Evolutionary conservation across 2,329 filamentous ascomycete genomes (phyloP), one percentile per base, ranked within the genome.

Genomic region (Fusarium albosuccineum): DNA sequence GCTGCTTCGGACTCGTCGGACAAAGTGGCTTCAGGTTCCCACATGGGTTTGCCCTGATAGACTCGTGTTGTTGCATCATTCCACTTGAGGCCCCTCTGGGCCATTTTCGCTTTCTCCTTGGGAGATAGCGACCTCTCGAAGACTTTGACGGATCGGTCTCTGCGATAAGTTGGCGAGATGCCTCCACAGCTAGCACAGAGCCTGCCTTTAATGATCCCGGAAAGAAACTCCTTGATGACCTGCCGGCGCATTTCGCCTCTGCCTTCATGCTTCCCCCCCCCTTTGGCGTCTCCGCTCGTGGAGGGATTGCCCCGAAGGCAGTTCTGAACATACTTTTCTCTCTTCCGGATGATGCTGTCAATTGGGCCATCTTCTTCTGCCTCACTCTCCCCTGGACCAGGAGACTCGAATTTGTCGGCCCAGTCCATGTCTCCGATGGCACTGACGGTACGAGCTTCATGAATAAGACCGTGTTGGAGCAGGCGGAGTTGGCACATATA

Each of bases 111-210:
- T 75, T 89, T 89, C 37, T 96, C 89, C 77, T 97, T 97, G 46
- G 85, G 80, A 45, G 85, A 87, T 57, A 97, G 81, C 2, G 91
- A 84, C 75, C 92, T 96, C 76, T 95, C 91, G 78, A 98, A 99
- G 54, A 99, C 94, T 79, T 98, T 99, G 75, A 94, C 91, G 73
- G 89, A 96, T 42, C 91, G 87, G 74, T 99, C 95, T 77, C 97
- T 97, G 71, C 95, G 90, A 79, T 93, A 98, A 3, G 85, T 84
- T 10, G 94, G 94, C 13, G 92, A 94, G 64, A 96, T 88, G 29
- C 91, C 92, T 50, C 82, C 81, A 70, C 87, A 90, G 57, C 81
- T 84, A 45, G 83, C 83, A 79, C 96, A 99, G 73, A 87, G 87
- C 72, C 89, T 91, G 45, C 86, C 84, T 70, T 86, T 87, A 48